Evolutionary conservation across 495 filamentous ascomycete genomes (phyloP), one percentile per base, ranked within the genome.

Genomic region (Melanomma pulvis-pyrius): DNA sequence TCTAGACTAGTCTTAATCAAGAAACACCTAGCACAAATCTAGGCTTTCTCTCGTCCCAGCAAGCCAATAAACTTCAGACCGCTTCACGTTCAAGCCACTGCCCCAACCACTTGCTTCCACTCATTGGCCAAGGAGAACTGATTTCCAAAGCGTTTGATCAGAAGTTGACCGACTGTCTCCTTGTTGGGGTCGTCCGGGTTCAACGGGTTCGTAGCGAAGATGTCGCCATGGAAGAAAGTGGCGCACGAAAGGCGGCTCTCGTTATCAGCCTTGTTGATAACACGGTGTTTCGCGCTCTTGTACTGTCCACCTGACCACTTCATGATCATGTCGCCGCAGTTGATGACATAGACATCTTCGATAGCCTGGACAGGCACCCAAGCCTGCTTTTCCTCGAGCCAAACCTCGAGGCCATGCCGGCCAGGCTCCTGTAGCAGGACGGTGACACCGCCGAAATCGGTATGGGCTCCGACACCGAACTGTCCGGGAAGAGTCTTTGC

Each of bases 371-470:
- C 78, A 17, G 58, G 60, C 24, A 81, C 64, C 79, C 80, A 83
- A 12, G 70, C 73, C 53, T 75, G 63, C 6, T 54, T 77, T 8
- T 74, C 72, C 28, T 70, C 74, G 59, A 79, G 61, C 72, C 71
- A 79, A 13, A 83, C 79, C 66, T 83, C 73, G 13, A 83, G 72
- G 3, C 80, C 81, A 28, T 78, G 65, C 15, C 71, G 76, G 28
- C 73, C 76, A 28, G 75, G 63, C 66, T 82, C 62, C 70, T 83
- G 81, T 1, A 82, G 68, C 6, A 83, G 71, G 12, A 81, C 63
- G 5, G 80, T 76, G 51, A 82, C 62, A 60, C 73, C 73, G 28
- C 81, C 78, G 39, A 80, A 77, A 67, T 79, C 77, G 9, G 72
- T 78, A 53, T 79, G 76, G 11, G 70, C 66, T 0, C 80, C 81